Percentiles rank a stretch among this genome's conserved stretches.
phyloP scores from a whole-genome alignment of 2,329 filamentous ascomycete species.

The Metarhizium humberi region DNA sequence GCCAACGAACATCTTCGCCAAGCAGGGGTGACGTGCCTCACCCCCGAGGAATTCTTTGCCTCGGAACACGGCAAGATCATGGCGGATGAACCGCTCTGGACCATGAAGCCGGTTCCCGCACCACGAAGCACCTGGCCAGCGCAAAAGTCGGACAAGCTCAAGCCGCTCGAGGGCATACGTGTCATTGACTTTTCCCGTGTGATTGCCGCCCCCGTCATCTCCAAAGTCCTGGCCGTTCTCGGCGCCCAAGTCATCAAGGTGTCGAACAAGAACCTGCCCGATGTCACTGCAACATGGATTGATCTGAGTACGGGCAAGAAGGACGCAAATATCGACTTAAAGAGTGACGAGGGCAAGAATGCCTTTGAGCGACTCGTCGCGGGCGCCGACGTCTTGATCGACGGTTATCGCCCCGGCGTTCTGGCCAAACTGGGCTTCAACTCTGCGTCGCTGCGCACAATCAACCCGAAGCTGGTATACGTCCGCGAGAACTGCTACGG shows the following conservation, averaged over 20 bases:
- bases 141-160: slow-evolving; percentile 9
- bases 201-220: slow-evolving; percentile 24
- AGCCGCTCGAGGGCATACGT: slow-evolving; percentile 22
- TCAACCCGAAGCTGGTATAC: slow-evolving; percentile 19
- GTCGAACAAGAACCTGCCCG: slow-evolving; percentile 20
- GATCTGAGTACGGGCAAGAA: slow-evolving; percentile 26
- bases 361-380: slow-evolving; percentile 13
- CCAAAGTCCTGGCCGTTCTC: slow-evolving; percentile 21
- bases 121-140: background rate
- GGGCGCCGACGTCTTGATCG: slow-evolving; percentile 24
- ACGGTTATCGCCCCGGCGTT: slow-evolving; percentile 24
- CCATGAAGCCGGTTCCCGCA: background rate
- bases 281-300: slow-evolving; percentile 19
- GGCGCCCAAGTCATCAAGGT: slow-evolving; percentile 25
- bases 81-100: background rate
- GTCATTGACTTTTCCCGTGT: slow-evolving; percentile 25
- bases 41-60: slow-evolving; percentile 21
- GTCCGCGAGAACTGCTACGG: slow-evolving; percentile 27
- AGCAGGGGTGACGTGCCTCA: slow-evolving; percentile 21
- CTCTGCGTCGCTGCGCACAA: slow-evolving; percentile 5
- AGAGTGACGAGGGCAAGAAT: slow-evolving; percentile 11
- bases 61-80: slow-evolving; percentile 14
- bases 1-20: slow-evolving; percentile 24
- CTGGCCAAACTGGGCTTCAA: slow-evolving; percentile 22
- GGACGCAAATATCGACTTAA: slow-evolving; percentile 21